Base-by-base conservation (phyloP, 2,329 filamentous ascomycete species). In the Emergomyces pasteurianus region DNA sequence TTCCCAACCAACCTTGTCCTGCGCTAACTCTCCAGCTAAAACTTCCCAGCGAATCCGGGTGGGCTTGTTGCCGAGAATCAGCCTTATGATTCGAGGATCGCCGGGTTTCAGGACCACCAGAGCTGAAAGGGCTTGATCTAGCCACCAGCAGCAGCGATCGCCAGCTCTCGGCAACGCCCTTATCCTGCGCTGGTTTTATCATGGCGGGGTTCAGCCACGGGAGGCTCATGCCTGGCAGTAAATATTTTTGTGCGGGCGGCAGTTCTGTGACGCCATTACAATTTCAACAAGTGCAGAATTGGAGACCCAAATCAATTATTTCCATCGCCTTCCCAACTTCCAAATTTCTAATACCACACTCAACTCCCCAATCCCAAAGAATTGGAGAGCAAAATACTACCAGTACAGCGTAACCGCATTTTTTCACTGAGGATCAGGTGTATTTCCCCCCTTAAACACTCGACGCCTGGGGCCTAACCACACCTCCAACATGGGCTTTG, bases 401-500 rank as follows among this genome's bases (percentile, higher is more conserved):
- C n/a, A n/a, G n/a, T n/a, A n/a, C 21, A 14, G 7, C 46, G 23
- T 21, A 49, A 49, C 23, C 21, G 21, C 42, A 43, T n/a, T 43
- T 18, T 16, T 26, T 21, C 7, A 26, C 26, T 14, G 10, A 49
- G 21, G 8, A 49, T n/a, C 49, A 52, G n/a, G 26, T 7, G 3
- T 52, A 38, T 23, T 54, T 16, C 31, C 52, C 10, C 16, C 1
- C n/a, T 26, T 8, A 31, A n/a, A 46, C 23, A 8, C 31, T 18
- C 40, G 23, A 46, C 38, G 8, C 16, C 21, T 1, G 12, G 40
- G 53, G n/a, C 2, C 16, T 31, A 21, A 34, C 36, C 43, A 14
- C 12, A 23, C 26, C 12, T 38, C 46, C 59, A 61, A 23, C 23
- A 61, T 61, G 59, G 59, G 43, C 23, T 36, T 43, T 57, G 69